phyloP scores from a whole-genome alignment of 2,329 filamentous ascomycete genomes.

The Ceratocystis ficicola region DNA sequence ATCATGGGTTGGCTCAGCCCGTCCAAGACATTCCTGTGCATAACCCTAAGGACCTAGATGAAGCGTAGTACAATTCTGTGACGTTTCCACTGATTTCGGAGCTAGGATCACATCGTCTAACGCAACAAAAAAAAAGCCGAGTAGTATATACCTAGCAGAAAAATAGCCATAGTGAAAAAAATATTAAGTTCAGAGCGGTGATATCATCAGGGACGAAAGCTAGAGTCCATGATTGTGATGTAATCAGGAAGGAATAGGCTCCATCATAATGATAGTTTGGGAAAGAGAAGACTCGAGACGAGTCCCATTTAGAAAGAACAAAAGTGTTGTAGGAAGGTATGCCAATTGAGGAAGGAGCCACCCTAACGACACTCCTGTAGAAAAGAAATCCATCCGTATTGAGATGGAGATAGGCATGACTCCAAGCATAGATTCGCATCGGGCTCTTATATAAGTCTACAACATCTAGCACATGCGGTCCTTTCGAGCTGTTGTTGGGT shows the following conservation, averaged over 20 bases:
- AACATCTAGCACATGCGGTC: not conserved
- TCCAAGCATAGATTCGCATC: not conserved
- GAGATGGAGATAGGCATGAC: too few species aligned
- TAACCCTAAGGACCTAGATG: not conserved
- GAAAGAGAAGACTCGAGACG: too few species aligned
- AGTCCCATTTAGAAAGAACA: not conserved
- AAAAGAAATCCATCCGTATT: not conserved
- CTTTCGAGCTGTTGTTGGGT: not conserved
- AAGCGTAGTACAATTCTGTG: too few species aligned
- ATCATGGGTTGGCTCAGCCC: not conserved
- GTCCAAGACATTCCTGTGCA: not conserved
- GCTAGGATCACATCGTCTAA: too few species aligned
- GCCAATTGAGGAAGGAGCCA: not conserved
- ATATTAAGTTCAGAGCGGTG: too few species aligned
- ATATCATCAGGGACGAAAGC: too few species aligned
- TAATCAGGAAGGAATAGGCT: too few species aligned
- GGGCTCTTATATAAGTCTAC: not conserved
- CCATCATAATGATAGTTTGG: not conserved
- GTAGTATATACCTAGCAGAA: too few species aligned
- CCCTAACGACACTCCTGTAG: not conserved
- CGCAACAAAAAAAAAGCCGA: too few species aligned
- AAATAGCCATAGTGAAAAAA: too few species aligned
- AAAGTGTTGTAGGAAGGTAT: not conserved
- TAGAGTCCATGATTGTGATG: too few species aligned
- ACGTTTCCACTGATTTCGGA: too few species aligned